Evolutionary conservation across 345 rosid genomes (phyloP), one percentile per base, ranked within the genome.

Genomic region (Salix koriyanagi): DNA sequence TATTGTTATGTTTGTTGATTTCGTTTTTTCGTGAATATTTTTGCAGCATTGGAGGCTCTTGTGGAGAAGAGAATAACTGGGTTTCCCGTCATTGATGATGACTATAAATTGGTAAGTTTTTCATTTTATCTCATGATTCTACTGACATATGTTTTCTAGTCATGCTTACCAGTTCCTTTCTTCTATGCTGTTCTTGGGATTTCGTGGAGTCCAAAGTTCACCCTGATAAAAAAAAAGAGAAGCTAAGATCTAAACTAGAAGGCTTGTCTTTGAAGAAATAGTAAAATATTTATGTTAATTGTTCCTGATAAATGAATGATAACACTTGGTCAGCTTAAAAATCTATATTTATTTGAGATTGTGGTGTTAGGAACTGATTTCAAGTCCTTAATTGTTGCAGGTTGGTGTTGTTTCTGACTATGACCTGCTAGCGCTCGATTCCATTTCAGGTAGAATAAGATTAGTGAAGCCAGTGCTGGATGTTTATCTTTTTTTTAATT

Each of bases 341-440:
- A 58, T 2, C 44, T 58, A 13, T 52, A n/a, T 23, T 58, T 21
- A 23, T 54, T 50, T 76, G 56, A 32, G 19, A 70, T n/a, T 30
- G 64, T 69, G 61, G 42, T 70, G 34, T 65, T 30, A 48, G 41
- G 69, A 5, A 72, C 54, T 74, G 52, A 74, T 39, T 58, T 65
- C n/a, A 3, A 4, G 65, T 73, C 80, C 25, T 61, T 74, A 28
- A 61, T 56, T 60, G 69, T 44, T 87, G 84, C 88, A 93, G 99
- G 96, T 95, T 83, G 99, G 99, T 62, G 96, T 95, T 79, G 97
- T 95, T 85, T 93, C 99, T 54, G 99, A 95, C 85, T 95, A 95
- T 81, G 99, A 95, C 77, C 80, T 95, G 81, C 77, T 95, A 83
- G 97, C 97, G 62, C 83, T 95, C 13, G 97, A 91, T 84, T 84